Percentiles rank a stretch among this genome's conserved stretches.
These are phyloP conservation scores for Fusarium vanettenii DNA, from an alignment of 2,329 filamentous ascomycete species.

Conservation along the genomic window DNA sequence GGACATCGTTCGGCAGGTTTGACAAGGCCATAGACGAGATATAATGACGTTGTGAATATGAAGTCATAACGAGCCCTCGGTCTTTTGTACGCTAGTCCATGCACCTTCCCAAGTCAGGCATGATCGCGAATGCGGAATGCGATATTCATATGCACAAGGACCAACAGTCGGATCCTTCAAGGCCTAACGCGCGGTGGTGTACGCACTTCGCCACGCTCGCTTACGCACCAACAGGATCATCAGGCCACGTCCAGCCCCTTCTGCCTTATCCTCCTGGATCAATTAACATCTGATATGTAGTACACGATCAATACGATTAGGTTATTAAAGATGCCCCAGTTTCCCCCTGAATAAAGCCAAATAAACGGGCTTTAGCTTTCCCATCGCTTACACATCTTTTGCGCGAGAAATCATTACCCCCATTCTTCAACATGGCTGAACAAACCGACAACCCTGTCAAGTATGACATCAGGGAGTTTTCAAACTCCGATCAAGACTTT, in stretches of 20 bases:
- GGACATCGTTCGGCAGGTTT: neutral
- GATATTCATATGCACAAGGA: neutral
- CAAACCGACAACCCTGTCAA: neutral
- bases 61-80: neutral
- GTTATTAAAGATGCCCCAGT: neutral
- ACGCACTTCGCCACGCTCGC: neutral
- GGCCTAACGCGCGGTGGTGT: neutral
- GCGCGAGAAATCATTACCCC: neutral
- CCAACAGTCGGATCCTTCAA: neutral
- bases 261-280: neutral
- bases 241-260: neutral
- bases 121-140: neutral
- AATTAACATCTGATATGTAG: neutral
- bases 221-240: neutral
- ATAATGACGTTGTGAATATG: neutral
- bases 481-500: conserved; percentile 26
- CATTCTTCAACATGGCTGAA: conserved; percentile 6
- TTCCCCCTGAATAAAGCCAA: neutral
- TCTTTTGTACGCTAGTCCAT: neutral
- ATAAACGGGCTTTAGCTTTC: neutral
- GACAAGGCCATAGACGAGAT: neutral
- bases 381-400: neutral
- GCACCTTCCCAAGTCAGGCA: neutral
- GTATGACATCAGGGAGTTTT: conserved; percentile 21
- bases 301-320: neutral